Evolutionary conservation across 2,329 filamentous ascomycete species (phyloP), one percentile per base, ranked within the genome.

Genomic region (Plenodomus tracheiphilus): DNA sequence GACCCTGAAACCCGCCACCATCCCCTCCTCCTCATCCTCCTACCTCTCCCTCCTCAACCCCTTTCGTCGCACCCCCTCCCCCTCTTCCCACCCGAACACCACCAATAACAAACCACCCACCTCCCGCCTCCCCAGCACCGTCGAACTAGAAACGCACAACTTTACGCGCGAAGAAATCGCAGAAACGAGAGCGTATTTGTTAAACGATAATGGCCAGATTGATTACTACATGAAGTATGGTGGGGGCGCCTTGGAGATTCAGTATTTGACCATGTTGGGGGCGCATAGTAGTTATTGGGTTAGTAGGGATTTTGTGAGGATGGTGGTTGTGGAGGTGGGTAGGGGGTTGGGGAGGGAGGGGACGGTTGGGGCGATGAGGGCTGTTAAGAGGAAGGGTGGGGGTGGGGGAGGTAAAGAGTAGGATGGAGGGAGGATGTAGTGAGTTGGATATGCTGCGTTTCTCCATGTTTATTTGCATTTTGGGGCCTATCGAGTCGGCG

Each of bases 181-280:
- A 0, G 94, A 97, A 75, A 91, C 87, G 69, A 87, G 93, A 61
- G 91, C 92, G 56, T 87, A 85, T 53, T 72, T 96, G 7, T 82
- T 99, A 3, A 99, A 99, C 61, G 94, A 99, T 63, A 97, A 97
- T 58, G 93, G 92, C 0, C 94, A 99, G 73, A 86, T 99, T 35
- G 94, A 99, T 70, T 99, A 85, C 73, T 95, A 87, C 62, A 76
- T 99, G 41, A 85, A 85, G 41, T 91, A 90, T 7, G 89, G 91
- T 0, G 88, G 89, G 1, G 94, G 94, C 0, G 87, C 92, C 3
- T 77, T 99, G 30, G 94, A 96, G 72, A 91, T 97, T 19, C 92
- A 97, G 73, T 99, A 99, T 69, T 74, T 97, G 30, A 97, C 96
- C 59, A 99, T 99, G 94, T 76, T 99, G 46, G 89, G 91, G 48